Base-by-base conservation (phyloP, 805 yeast species). In the Peterozyma xylosa region DNA sequence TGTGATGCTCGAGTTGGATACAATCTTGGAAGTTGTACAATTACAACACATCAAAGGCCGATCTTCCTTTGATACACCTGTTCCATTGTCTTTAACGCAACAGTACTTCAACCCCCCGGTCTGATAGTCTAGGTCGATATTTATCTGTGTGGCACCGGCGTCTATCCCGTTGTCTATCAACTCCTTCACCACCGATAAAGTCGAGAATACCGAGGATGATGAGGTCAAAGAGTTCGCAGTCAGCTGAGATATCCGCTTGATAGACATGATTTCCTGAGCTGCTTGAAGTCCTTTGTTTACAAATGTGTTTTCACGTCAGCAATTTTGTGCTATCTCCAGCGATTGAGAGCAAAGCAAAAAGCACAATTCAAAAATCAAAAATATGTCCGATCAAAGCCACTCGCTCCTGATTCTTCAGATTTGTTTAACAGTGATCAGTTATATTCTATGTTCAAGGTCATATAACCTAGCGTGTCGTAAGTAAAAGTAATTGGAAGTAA, bases 21-120 rank as follows among this genome's bases (percentile, higher is more conserved):
- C 33, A 3, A 72, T 50, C 46, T 72, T 75, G 0, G 78, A 71
- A 1, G 80, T 74, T 10, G 68, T 56, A 40, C 60, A 58, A 40
- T 63, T 63, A 32, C 58, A 42, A 43, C 74, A 69, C 59, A 70
- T 55, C 7, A 60, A 9, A 0, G 48, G 38, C n/a, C 70, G 43
- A 42, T 64, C 72, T 0, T 33, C 47, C 10, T 42, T 41, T 0
- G 37, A 21, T 0, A 72, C 59, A 0, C 78, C 77, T 1, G 44
- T 5, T 0, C 77, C 77, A 49, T 68, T 63, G 48, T 73, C 77
- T 29, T 51, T 53, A 1, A 70, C 71, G 1, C 39, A 14, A 0
- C 60, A 35, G 35, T 54, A 48, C 3, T 51, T 40, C 29, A 61
- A 46, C 1, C 74, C 75, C 11, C 66, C 68, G 0, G 70, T 60